Conservation (phyloP, 2,329 filamentous ascomycete species). For the Nemania bipapillata region DNA sequence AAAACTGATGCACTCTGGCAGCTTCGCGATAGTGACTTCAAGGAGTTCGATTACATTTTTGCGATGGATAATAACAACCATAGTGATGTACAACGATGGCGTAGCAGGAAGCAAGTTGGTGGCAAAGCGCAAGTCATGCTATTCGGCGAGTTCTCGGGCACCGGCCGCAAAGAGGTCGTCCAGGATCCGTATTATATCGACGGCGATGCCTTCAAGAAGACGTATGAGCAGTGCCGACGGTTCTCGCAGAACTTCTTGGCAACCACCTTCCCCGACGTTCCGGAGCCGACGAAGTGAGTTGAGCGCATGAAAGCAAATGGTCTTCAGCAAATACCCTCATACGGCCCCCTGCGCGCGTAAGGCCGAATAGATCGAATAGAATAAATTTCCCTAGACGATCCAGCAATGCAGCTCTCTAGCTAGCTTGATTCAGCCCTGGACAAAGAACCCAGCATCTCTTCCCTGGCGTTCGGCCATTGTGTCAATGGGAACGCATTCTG, state of each 20-base stretch:
- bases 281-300: constrained; percentile 34
- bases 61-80: constrained; percentile 93
- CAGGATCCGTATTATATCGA: constrained; percentile 95
- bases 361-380: neutral
- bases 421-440: neutral
- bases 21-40: constrained; percentile 75
- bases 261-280: constrained; percentile 61
- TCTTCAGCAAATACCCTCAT: neutral
- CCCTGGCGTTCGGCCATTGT: neutral
- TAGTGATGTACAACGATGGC: constrained; percentile 75
- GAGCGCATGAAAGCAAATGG: neutral
- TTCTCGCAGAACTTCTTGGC: constrained; percentile 82
- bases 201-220: constrained; percentile 79
- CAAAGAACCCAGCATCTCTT: neutral
- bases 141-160: constrained; percentile 84
- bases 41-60: constrained; percentile 89
- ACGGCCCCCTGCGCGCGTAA: neutral
- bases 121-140: constrained; percentile 76
- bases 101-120: constrained; percentile 64
- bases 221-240: constrained; percentile 83
- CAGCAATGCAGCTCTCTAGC: neutral
- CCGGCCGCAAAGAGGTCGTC: constrained; percentile 74
- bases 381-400: neutral
- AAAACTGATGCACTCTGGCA: constrained; percentile 44
- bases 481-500: neutral